These are phyloP conservation scores for Candida maltosa DNA, from an alignment of 805 yeast genomes.

Conservation along the genomic window DNA sequence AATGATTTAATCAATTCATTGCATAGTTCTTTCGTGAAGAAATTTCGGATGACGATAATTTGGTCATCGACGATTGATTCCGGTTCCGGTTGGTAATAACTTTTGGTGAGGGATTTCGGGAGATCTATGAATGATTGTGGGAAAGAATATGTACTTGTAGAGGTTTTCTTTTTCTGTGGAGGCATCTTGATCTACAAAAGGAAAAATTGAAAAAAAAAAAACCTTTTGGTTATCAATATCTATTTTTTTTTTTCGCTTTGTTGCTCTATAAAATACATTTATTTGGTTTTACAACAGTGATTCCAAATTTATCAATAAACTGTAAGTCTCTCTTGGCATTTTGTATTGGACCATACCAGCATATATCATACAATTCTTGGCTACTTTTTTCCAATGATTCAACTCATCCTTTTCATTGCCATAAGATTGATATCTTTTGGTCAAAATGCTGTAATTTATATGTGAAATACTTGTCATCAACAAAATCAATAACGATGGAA, in stretches of 20 bases:
- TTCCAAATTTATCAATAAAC: constrained; percentile 65
- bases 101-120: constrained; percentile 10
- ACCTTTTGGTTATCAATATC: background rate
- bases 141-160: constrained; percentile 9
- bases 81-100: constrained; percentile 20
- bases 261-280: background rate
- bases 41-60: constrained; percentile 38
- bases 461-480: constrained; percentile 75
- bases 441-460: constrained; percentile 43
- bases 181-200: background rate
- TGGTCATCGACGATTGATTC: constrained; percentile 29
- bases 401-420: constrained; percentile 51
- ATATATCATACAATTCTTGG: constrained; percentile 87
- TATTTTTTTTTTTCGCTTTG: constrained; percentile 1
- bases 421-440: constrained; percentile 40
- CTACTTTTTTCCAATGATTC: constrained; percentile 51
- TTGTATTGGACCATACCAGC: constrained; percentile 93
- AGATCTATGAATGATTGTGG: constrained; percentile 15
- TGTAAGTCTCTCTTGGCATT: constrained; percentile 84
- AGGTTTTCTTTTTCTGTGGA: background rate
- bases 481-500: constrained; percentile 77
- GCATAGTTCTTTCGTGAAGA: constrained; percentile 35
- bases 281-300: constrained; percentile 27
- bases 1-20: constrained; percentile 35
- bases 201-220: background rate